phyloP scores from a whole-genome alignment of 805 yeast genomes.

The Ogataea haglerorum region DNA sequence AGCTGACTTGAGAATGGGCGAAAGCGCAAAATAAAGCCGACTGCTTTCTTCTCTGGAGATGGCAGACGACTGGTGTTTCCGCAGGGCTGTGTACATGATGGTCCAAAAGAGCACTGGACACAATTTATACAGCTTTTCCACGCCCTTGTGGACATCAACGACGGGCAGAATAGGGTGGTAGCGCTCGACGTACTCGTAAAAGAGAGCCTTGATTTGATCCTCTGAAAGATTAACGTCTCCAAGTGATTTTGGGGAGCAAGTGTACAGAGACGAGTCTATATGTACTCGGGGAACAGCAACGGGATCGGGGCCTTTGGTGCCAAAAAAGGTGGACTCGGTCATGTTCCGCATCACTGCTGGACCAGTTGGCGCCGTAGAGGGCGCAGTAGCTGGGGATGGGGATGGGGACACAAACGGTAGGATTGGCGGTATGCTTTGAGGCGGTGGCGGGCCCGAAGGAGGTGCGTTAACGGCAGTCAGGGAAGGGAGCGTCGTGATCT shows the following conservation, averaged over 20 bases:
- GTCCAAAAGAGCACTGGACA: constrained; percentile 96
- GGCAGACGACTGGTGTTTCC: constrained; percentile 48
- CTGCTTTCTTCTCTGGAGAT: constrained; percentile 28
- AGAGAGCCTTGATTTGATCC: constrained; percentile 59
- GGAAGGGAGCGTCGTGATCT: constrained; percentile 14
- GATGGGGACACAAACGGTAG: constrained; percentile 10
- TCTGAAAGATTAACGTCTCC: constrained; percentile 65
- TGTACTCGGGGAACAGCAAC: constrained; percentile 19
- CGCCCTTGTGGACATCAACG: constrained; percentile 77
- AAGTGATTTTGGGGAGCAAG: constrained; percentile 64
- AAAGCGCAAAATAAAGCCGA: constrained; percentile 53
- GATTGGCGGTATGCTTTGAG: constrained; percentile 7
- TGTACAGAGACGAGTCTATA: constrained; percentile 31
- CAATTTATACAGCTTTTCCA: constrained; percentile 70
- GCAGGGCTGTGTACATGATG: constrained; percentile 75
- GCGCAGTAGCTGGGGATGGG: constrained; percentile 13
- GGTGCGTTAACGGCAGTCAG: constrained; percentile 1
- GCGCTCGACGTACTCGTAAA: constrained; percentile 62
- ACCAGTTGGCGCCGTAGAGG: constrained; percentile 5
- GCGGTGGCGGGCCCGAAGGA: not conserved
- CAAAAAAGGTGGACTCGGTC: constrained; percentile 16
- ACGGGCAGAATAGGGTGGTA: constrained; percentile 89
- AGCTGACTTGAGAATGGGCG: constrained; percentile 69
- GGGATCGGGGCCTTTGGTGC: constrained; percentile 14
- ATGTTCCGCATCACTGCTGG: constrained; percentile 23